phyloP scores from a whole-genome alignment of 1,284 basidiomycete species.

The Sutorius eximius region DNA sequence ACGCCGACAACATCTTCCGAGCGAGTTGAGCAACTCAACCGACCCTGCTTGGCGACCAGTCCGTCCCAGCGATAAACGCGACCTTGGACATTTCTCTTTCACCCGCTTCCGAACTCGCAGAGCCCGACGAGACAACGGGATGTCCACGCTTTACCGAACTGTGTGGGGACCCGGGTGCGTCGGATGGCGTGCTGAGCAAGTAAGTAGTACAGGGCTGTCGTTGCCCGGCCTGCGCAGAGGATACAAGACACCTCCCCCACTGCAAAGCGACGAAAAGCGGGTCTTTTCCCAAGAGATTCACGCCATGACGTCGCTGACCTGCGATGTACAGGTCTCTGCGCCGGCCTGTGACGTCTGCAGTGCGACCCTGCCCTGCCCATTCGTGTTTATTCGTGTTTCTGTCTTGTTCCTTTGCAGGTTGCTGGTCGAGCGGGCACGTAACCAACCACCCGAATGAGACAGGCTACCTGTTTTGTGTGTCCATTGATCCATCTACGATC shows the following conservation, averaged over 20 bases:
- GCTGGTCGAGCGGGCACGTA: slow-evolving; percentile 63
- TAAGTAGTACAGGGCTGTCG: slow-evolving; percentile 41
- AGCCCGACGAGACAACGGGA: slow-evolving; percentile 7
- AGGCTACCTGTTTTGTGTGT: slow-evolving; percentile 71
- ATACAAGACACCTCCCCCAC: slow-evolving; percentile 35
- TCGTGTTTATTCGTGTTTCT: slow-evolving; percentile 81
- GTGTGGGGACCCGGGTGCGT: slow-evolving; percentile 31
- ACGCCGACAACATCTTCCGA: slow-evolving; percentile 36
- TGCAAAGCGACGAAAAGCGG: slow-evolving; percentile 49
- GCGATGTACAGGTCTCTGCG: slow-evolving; percentile 34
- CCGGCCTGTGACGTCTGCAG: slow-evolving; percentile 70
- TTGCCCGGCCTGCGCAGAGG: slow-evolving; percentile 41
- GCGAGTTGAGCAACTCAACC: slow-evolving; percentile 25
- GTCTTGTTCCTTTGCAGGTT: slow-evolving; percentile 75
- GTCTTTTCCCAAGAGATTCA: background rate
- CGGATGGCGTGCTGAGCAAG: slow-evolving; percentile 31
- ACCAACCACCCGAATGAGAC: slow-evolving; percentile 54
- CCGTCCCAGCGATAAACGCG: slow-evolving; percentile 7
- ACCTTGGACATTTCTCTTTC: slow-evolving; percentile 8
- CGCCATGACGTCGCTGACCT: background rate
- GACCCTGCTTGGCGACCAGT: slow-evolving; percentile 33
- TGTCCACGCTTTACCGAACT: slow-evolving; percentile 26
- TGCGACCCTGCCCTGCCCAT: slow-evolving; percentile 63
- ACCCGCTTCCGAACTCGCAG: slow-evolving; percentile 12
- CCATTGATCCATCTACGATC: background rate